Evolutionary conservation across 1,139 yeast species (phyloP).

Genomic region (Nakaseomyces glabratus): DNA sequence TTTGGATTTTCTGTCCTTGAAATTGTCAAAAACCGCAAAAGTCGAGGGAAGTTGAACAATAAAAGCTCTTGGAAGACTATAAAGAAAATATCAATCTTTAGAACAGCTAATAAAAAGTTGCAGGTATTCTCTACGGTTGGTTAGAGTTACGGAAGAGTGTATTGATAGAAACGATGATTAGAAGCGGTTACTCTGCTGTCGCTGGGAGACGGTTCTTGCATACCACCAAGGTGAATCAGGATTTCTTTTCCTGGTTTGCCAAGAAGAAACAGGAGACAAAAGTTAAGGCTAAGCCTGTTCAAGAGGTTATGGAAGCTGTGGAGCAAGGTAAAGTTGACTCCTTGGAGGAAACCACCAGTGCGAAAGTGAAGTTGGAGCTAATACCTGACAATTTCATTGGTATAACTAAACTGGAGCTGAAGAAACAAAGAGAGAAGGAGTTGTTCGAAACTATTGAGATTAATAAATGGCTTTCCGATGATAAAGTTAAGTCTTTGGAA

Average conservation of each 20-base stretch:
- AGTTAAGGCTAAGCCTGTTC: constrained; percentile 14
- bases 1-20: no score
- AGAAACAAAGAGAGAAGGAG: constrained; percentile 12
- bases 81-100: no score
- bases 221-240: constrained; percentile 20
- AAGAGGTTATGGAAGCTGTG: constrained; percentile 19
- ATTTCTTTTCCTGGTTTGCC: constrained; percentile 35
- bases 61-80: no score
- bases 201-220: constrained; percentile 15
- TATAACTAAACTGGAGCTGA: constrained; percentile 12
- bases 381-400: constrained; percentile 28
- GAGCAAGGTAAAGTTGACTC: constrained; percentile 15
- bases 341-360: constrained; percentile 5
- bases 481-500: constrained; percentile 21
- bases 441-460: constrained; percentile 17
- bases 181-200: not conserved
- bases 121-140: no score
- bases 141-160: no score
- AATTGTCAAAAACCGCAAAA: no score
- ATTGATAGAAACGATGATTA: not conserved
- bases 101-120: no score
- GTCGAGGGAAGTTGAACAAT: no score
- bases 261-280: constrained; percentile 17
- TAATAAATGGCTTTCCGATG: constrained; percentile 33
- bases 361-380: constrained; percentile 15